These are phyloP conservation scores for Ascochyta viciae-villosae DNA, from an alignment of 2,329 filamentous ascomycete species.

Conservation along the genomic window DNA sequence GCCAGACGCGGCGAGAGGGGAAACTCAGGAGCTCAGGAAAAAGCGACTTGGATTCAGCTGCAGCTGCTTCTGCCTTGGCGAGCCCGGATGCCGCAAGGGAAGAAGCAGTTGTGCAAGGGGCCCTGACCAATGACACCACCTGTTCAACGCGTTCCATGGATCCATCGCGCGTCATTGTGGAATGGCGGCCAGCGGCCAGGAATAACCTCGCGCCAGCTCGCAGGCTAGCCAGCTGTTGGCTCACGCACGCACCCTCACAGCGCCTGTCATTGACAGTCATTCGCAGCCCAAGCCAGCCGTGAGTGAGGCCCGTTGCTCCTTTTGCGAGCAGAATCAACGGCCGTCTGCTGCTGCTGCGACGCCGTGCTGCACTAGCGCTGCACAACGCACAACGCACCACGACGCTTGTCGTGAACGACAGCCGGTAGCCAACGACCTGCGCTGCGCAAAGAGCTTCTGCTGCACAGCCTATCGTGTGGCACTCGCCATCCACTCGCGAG, in stretches of 20 bases:
- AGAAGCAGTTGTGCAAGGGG: conserved; percentile 34
- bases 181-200: conserved; percentile 16
- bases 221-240: conserved; percentile 34
- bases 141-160: conserved; percentile 26
- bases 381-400: conserved; percentile 15
- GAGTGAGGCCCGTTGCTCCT: conserved; percentile 3
- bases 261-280: conserved; percentile 12
- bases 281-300: conserved; percentile 22
- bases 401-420: conserved; percentile 13
- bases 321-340: conserved; percentile 11
- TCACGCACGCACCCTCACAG: conserved; percentile 16
- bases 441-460: conserved; percentile 11
- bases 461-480: conserved; percentile 23
- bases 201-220: conserved; percentile 26
- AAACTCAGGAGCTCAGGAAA: conserved; percentile 5
- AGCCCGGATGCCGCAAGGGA: conserved; percentile 30
- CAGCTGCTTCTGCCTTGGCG: conserved; percentile 18
- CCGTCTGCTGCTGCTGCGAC: conserved; percentile 3
- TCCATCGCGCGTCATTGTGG: conserved; percentile 23
- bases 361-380: conserved; percentile 2
- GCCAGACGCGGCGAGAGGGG: conserved; percentile 12
- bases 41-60: conserved; percentile 23
- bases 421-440: conserved; percentile 5
- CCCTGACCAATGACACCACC: conserved; percentile 28
- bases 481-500: conserved; percentile 16